These are phyloP conservation scores for Leptodontidium sp. DNA, from an alignment of 2,329 filamentous ascomycete genomes.

Conservation along the genomic window DNA sequence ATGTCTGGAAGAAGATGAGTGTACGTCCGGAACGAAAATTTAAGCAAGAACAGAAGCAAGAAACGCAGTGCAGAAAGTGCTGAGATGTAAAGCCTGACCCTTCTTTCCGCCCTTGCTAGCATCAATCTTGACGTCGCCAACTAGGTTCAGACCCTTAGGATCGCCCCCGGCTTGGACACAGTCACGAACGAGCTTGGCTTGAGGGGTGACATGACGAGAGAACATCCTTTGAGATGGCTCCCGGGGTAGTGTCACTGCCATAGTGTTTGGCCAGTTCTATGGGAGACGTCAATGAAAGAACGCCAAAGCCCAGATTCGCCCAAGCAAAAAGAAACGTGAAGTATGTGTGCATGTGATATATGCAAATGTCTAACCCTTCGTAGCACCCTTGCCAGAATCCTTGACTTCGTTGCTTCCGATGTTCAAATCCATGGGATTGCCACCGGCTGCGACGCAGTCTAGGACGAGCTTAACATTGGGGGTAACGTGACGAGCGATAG, in stretches of 20 bases:
- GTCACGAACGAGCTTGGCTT: conserved; percentile 5
- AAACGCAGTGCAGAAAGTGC: conserved; percentile 16
- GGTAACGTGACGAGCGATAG: conserved; percentile 17
- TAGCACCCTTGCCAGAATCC: conserved; percentile 8
- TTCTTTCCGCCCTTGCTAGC: conserved; percentile 10
- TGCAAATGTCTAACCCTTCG: not conserved
- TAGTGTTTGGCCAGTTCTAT: conserved; percentile 24
- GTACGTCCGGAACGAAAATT: conserved; percentile 8
- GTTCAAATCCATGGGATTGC: conserved; percentile 18
- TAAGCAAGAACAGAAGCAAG: not conserved
- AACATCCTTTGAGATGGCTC: conserved; percentile 21
- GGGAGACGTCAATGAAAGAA: conserved; percentile 21
- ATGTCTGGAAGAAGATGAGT: conserved; percentile 29
- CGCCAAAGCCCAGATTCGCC: not conserved
- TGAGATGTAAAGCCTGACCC: conserved; percentile 13
- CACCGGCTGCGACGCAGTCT: conserved; percentile 10
- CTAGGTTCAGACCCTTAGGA: conserved; percentile 38
- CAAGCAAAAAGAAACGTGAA: conserved; percentile 19
- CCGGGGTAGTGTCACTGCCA: conserved; percentile 61
- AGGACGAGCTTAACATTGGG: conserved; percentile 13
- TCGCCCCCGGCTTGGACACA: conserved; percentile 15
- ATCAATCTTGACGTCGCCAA: conserved; percentile 1
- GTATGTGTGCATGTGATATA: conserved; percentile 1
- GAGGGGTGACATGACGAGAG: not conserved
- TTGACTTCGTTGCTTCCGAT: conserved; percentile 4